These are phyloP conservation scores for Trichoderma gracile DNA, from an alignment of 2,329 filamentous ascomycete genomes.

Conservation along the genomic window DNA sequence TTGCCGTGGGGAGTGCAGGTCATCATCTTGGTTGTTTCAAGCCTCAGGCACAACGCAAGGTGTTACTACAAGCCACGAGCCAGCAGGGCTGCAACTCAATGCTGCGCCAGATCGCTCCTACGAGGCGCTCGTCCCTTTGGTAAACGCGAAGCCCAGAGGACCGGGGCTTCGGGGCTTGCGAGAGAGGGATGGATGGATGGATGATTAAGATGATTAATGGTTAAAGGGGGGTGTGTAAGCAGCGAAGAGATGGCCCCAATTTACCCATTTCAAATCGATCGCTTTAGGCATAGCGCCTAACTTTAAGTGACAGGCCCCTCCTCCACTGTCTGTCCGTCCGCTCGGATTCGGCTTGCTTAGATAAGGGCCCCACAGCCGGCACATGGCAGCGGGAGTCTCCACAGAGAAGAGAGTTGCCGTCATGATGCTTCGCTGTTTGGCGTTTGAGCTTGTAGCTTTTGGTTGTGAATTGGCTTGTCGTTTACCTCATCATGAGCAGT, in stretches of 20 bases:
- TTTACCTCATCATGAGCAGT: neutral
- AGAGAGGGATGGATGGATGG: neutral
- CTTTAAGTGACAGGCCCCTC: neutral
- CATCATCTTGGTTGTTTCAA: conserved; percentile 6
- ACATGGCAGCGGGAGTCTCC: conserved; percentile 13
- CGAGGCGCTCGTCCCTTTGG: too few species aligned
- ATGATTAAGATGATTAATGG: conserved; percentile 2
- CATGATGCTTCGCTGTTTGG: neutral
- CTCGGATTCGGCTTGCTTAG: neutral
- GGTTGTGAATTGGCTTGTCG: too few species aligned
- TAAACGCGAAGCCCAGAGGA: too few species aligned
- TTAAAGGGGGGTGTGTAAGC: neutral
- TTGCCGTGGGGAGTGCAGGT: neutral
- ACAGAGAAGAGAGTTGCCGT: neutral
- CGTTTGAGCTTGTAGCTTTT: too few species aligned
- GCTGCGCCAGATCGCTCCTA: too few species aligned
- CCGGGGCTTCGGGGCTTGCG: conserved; percentile 16
- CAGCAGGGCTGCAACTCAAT: neutral
- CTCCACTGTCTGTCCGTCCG: neutral
- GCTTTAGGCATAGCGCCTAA: conserved; percentile 7
- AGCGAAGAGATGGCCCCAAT: neutral
- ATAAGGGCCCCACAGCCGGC: neutral
- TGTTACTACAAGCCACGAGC: neutral
- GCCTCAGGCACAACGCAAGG: neutral
- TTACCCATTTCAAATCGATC: conserved; percentile 10